Evolutionary conservation across 306 rosid species (phyloP).

Genomic region (Malus asiatica): DNA sequence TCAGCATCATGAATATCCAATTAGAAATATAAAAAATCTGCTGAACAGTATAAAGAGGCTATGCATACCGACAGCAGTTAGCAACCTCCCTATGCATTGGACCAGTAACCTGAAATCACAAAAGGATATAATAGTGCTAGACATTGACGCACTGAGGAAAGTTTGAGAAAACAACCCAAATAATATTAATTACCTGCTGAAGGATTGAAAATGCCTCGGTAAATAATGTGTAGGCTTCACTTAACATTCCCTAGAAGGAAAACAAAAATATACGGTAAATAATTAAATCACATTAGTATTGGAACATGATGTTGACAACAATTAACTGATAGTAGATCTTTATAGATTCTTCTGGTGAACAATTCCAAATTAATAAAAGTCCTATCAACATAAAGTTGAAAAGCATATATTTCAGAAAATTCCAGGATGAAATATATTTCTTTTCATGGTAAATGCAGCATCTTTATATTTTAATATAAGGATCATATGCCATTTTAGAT

Average conservation of each 20-base stretch:
- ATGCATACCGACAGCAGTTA: constrained; percentile 80
- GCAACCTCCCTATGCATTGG: constrained; percentile 99
- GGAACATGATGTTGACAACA: neutral
- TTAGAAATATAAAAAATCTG: constrained; percentile 9
- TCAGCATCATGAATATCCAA: neutral
- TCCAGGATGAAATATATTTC: neutral
- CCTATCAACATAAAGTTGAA: neutral
- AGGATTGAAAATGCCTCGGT: constrained; percentile 93
- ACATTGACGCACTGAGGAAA: neutral
- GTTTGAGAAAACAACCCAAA: constrained; percentile 8
- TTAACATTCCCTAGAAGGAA: constrained; percentile 84
- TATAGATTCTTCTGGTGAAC: neutral
- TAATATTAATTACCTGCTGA: constrained; percentile 67
- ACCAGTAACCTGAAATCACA: constrained; percentile 75
- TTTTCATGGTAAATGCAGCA: neutral
- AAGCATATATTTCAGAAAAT: neutral
- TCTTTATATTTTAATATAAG: neutral
- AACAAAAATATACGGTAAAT: neutral
- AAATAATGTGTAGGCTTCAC: constrained; percentile 91
- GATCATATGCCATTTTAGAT: neutral
- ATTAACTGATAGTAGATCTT: neutral
- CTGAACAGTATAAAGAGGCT: neutral
- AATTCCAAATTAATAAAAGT: neutral
- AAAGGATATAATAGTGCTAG: neutral
- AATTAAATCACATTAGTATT: neutral